These are phyloP conservation scores for Candida pseudofarinosa DNA, from an alignment of 805 yeast genomes.

Conservation along the genomic window DNA sequence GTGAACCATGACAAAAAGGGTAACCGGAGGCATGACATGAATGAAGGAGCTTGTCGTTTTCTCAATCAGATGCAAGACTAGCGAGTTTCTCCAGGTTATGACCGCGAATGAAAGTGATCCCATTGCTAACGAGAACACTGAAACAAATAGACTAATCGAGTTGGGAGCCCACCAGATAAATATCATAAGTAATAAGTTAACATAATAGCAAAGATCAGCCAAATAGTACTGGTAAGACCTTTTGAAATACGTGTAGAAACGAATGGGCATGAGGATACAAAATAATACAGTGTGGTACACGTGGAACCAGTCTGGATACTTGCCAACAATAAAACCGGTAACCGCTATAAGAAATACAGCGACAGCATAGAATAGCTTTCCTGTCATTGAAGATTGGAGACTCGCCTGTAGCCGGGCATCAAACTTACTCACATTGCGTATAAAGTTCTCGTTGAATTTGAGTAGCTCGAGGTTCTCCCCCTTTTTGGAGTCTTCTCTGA, in stretches of 20 bases:
- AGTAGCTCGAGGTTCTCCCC: conserved; percentile 21
- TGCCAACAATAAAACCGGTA: conserved; percentile 75
- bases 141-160: conserved; percentile 67
- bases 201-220: conserved; percentile 93
- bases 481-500: conserved; percentile 16
- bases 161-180: conserved; percentile 83
- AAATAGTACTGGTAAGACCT: conserved; percentile 77
- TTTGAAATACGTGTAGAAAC: conserved; percentile 79
- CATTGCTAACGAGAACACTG: conserved; percentile 81
- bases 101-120: conserved; percentile 94
- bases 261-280: conserved; percentile 69
- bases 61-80: conserved; percentile 87
- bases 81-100: conserved; percentile 90
- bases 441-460: conserved; percentile 29
- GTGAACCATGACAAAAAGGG: conserved; percentile 83
- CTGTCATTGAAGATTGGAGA: conserved; percentile 40
- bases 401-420: conserved; percentile 33
- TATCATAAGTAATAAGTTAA: conserved; percentile 61
- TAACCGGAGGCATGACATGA: conserved; percentile 85
- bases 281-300: conserved; percentile 63
- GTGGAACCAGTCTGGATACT: conserved; percentile 73
- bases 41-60: conserved; percentile 89
- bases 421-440: conserved; percentile 28
- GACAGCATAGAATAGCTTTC: conserved; percentile 76
- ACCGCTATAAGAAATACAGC: conserved; percentile 65